These are phyloP conservation scores for Suillus brevipes DNA, from an alignment of 768 basidiomycete species.

Conservation along the genomic window DNA sequence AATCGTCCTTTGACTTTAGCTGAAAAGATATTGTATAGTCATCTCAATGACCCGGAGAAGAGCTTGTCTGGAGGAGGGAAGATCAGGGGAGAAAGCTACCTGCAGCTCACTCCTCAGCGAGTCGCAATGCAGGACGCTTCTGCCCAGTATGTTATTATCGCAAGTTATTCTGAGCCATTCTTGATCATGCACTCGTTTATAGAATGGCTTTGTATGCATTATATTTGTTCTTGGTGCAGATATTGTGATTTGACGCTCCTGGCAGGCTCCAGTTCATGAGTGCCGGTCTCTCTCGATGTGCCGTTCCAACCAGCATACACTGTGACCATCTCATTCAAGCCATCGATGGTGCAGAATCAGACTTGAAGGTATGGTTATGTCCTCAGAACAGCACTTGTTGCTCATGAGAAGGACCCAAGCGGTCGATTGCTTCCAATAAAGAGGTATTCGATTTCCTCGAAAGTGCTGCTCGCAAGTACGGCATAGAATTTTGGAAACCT, in stretches of 20 bases:
- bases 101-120: conserved; percentile 87
- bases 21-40: conserved; percentile 97
- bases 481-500: conserved; percentile 98
- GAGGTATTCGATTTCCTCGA: conserved; percentile 98
- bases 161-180: not conserved
- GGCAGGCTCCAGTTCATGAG: conserved; percentile 95
- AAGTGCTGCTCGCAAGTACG: conserved; percentile 86
- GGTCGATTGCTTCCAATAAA: conserved; percentile 84
- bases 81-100: conserved; percentile 83
- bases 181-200: conserved; percentile 13
- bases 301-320: conserved; percentile 91
- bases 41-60: conserved; percentile 78
- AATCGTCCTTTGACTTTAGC: conserved; percentile 87
- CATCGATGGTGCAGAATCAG: conserved; percentile 79
- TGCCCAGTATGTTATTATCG: conserved; percentile 64
- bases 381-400: not conserved
- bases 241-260: conserved; percentile 7
- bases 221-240: not conserved
- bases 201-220: conserved; percentile 80
- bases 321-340: conserved; percentile 99
- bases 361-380: conserved; percentile 63
- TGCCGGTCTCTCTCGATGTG: conserved; percentile 79
- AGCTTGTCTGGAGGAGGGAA: conserved; percentile 62
- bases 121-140: conserved; percentile 98
- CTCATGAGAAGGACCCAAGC: conserved; percentile 39